Base-by-base conservation (phyloP, 2,329 filamentous ascomycete genomes). In the Pseudogymnoascus sp. region DNA sequence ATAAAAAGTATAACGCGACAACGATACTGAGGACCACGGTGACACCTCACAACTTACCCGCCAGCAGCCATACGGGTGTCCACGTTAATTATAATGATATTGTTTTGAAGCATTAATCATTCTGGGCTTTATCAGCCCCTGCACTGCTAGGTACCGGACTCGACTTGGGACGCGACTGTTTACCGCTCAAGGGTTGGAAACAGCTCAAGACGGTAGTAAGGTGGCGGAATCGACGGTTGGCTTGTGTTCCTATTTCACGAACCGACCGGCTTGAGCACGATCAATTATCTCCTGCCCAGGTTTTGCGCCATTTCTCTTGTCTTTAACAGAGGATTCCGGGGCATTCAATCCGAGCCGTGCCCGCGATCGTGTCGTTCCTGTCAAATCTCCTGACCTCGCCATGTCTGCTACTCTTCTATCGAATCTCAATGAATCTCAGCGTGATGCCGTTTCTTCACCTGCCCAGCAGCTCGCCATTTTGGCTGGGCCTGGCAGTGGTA, bases 401-500 rank as follows among this genome's bases (percentile, higher is more conserved):
- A 61, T 61, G 60, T 61, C 39, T 37, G 10, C 49, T 39, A 6
- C 41, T 38, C 61, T 89, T 45, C 77, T 90, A 35, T 73, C 78
- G 62, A 85, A 83, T 35, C 79, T 90, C 63, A 90, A 90, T 74
- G 72, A 75, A 52, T 85, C 85, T 7, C 87, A 90, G 72, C 79
- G 77, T 67, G 78, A 79, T 58, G 87, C 87, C 1, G 87, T 90
- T 26, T 83, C 84, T 6, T 88, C 84, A 5, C 77, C 80, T 3
- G 81, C 84, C 8, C 76, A 81, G 39, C 72, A 74, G 45, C 66
- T 89, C 16, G 86, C 86, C 59, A 89, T 89, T 62, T 75, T 89
- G 45, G 86, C 86, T 39, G 85, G 85, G 0, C 86, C 84, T 2
- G 86, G 86, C 16, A 88, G 84, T 65, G 93, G 94, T 19, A 97